Evolutionary conservation across 805 yeast species (phyloP).

Genomic region (Kockiozyma suomiensis): DNA sequence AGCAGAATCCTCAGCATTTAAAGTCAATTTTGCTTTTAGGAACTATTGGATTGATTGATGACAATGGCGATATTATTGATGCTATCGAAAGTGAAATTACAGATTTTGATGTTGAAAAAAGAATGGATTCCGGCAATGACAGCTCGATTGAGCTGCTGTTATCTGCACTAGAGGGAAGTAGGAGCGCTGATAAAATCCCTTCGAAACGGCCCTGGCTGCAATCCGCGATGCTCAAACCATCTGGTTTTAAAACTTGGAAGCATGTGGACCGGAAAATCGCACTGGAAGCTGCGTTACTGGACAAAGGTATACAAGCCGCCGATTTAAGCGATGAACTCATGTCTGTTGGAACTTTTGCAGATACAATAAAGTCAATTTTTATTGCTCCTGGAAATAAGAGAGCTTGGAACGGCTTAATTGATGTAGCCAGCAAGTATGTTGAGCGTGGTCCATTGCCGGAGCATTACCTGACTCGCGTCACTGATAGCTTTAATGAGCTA

Average conservation of each 20-base stretch:
- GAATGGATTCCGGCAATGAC: not conserved
- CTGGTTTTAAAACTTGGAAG: constrained; percentile 68
- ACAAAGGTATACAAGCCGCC: constrained; percentile 53
- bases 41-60: constrained; percentile 69
- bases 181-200: constrained; percentile 24
- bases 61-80: constrained; percentile 57
- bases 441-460: not conserved
- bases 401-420: constrained; percentile 40
- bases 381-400: constrained; percentile 56
- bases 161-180: constrained; percentile 31
- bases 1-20: constrained; percentile 64
- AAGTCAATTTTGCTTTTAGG: constrained; percentile 74
- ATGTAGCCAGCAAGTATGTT: not conserved
- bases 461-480: no score
- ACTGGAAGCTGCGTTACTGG: constrained; percentile 57
- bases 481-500: no score
- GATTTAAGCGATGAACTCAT: constrained; percentile 58
- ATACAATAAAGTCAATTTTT: constrained; percentile 68
- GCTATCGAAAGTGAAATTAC: constrained; percentile 70
- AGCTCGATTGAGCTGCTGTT: constrained; percentile 26
- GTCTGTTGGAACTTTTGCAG: constrained; percentile 50
- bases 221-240: constrained; percentile 74
- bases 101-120: constrained; percentile 31
- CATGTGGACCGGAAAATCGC: constrained; percentile 60
- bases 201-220: constrained; percentile 59